Evolutionary conservation across 768 basidiomycete species (phyloP), one percentile per base, ranked within the genome.

Genomic region (Hericium rajendrae): DNA sequence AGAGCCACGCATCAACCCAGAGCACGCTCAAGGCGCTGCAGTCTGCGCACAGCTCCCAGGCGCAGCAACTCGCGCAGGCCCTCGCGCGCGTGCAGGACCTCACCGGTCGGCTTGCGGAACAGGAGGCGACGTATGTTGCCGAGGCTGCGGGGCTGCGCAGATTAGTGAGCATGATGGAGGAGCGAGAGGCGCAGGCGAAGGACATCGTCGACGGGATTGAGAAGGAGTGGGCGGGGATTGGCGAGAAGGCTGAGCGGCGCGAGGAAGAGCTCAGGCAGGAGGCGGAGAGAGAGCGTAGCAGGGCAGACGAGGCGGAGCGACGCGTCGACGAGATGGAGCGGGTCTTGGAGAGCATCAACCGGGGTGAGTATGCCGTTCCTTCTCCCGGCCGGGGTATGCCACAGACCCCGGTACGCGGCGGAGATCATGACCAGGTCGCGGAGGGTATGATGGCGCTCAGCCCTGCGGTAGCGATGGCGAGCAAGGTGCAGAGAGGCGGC

Each of bases 381-480:
- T 71, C 73, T 22, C 75, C 77, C 32, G 74, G 57, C 1, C 70
- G n/a, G 26, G 68, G 72, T 3, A 65, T 69, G 16, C 76, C 82
- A 15, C 76, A 74, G 6, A 83, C 81, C 38, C 83, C 78, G 48
- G 68, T 72, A 46, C 69, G 66, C 13, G 62, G 61, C 48, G 65
- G 76, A 53, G 72, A 66, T 3, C 65, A 72, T n/a, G 77, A 82
- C 59, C 56, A 73, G n/a, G 62, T 75, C 12, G 68, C 73, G 26
- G 80, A 85, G 40, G 77, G 78, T 9, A 80, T 85, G 73, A 73
- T 87, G 66, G 82, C 84, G 48, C 72, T 94, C 16, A 93, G 90
- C 66, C 92, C 94, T 1, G 91, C 94, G 0, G 88, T 94, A 12
- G 86, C 88, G 4, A 83, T 95, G 74, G 91, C 86, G 6, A 85